Evolutionary conservation across 2,329 filamentous ascomycete genomes (phyloP).

Genomic region (Nigrograna mackinnonii): DNA sequence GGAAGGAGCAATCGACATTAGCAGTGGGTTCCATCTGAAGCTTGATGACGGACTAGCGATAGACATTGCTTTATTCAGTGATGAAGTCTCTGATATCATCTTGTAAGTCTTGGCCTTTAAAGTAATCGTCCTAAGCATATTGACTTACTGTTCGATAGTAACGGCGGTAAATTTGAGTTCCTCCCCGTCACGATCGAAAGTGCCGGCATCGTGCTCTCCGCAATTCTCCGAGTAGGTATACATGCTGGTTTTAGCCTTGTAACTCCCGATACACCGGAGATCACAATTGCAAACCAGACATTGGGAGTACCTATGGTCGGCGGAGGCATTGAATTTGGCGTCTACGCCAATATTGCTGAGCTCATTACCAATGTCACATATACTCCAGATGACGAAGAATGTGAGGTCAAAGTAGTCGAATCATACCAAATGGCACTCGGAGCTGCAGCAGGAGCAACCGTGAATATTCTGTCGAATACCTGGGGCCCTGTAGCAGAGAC

Average conservation of each 20-base stretch:
- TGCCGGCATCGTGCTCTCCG: slow-evolving; percentile 50
- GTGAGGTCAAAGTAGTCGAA: slow-evolving; percentile 52
- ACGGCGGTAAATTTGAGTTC: slow-evolving; percentile 60
- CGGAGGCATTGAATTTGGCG: slow-evolving; percentile 52
- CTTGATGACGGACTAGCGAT: slow-evolving; percentile 56
- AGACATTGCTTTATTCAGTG: slow-evolving; percentile 55
- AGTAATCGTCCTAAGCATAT: not conserved
- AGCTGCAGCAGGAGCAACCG: slow-evolving; percentile 57
- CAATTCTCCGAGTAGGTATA: slow-evolving; percentile 52
- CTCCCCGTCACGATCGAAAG: slow-evolving; percentile 57
- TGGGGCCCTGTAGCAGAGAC: slow-evolving; percentile 57
- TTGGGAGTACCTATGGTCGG: slow-evolving; percentile 25
- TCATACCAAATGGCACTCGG: slow-evolving; percentile 57
- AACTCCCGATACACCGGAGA: not conserved
- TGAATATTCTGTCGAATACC: slow-evolving; percentile 46
- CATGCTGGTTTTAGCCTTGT: slow-evolving; percentile 43
- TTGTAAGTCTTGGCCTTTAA: slow-evolving; percentile 49
- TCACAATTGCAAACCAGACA: not conserved
- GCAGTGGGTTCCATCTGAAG: slow-evolving; percentile 59
- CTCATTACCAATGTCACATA: slow-evolving; percentile 57
- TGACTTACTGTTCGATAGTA: slow-evolving; percentile 34
- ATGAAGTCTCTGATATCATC: slow-evolving; percentile 51
- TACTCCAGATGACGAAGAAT: slow-evolving; percentile 41
- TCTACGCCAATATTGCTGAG: slow-evolving; percentile 59
- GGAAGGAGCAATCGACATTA: slow-evolving; percentile 53